A percentile compares a stretch with the other conserved stretches of the same genome.
Evolutionary conservation across 768 basidiomycete species (phyloP).

Genomic region (Phylloporus scabripes): DNA sequence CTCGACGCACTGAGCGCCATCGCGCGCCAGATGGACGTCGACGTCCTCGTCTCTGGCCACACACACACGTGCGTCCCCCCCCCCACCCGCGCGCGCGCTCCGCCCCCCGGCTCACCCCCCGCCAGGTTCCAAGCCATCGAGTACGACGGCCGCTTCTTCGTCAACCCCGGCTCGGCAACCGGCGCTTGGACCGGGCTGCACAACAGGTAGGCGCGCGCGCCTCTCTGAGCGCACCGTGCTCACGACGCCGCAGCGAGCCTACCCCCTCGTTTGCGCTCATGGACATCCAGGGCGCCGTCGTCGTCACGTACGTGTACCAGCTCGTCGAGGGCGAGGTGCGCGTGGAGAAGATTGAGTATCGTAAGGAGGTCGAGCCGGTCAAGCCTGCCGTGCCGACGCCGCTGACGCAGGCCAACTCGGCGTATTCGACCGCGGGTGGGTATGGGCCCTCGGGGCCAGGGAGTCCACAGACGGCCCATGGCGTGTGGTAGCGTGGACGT

Average conservation of each 20-base stretch:
- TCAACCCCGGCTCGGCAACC: constrained; percentile 93
- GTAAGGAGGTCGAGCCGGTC: constrained; percentile 50
- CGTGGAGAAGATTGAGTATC: constrained; percentile 87
- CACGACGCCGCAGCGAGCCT: constrained; percentile 53
- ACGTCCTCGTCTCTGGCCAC: constrained; percentile 89
- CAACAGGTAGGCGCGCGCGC: constrained; percentile 4
- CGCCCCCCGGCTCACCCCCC: neutral
- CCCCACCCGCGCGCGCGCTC: too few relatives aligned
- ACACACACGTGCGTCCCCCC: constrained; percentile 77
- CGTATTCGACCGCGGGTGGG: constrained; percentile 25
- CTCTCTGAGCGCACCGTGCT: neutral
- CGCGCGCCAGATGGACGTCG: constrained; percentile 96
- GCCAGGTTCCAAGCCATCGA: constrained; percentile 90
- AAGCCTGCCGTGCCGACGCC: constrained; percentile 26
- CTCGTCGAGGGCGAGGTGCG: constrained; percentile 89
- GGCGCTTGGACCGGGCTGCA: constrained; percentile 81
- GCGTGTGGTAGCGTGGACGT: constrained; percentile 21
- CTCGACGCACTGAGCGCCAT: constrained; percentile 83
- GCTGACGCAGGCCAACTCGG: constrained; percentile 28
- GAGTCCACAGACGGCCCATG: constrained; percentile 25
- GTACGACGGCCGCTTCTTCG: constrained; percentile 86
- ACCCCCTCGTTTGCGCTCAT: constrained; percentile 95
- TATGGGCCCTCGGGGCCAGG: constrained; percentile 17
- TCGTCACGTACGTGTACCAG: constrained; percentile 97
- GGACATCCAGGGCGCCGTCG: constrained; percentile 95